phyloP scores from a whole-genome alignment of 306 rosid species.

The Potentilla sterilis region DNA sequence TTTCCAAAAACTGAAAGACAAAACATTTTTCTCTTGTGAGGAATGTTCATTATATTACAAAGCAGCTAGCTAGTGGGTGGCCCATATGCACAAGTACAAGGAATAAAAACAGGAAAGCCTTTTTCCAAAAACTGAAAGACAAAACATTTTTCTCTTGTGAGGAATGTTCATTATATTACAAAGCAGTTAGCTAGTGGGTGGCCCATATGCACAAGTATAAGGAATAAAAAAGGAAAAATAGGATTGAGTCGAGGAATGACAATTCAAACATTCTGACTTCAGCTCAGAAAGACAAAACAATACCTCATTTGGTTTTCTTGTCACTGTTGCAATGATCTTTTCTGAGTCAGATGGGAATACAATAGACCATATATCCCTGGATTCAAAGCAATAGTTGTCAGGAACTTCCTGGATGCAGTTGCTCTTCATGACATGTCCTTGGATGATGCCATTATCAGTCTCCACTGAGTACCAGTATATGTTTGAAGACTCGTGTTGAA shows the following conservation, averaged over 20 bases:
- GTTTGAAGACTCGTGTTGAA: conserved; percentile 70
- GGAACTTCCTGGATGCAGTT: conserved; percentile 45
- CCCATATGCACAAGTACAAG: not conserved
- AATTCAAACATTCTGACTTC: not conserved
- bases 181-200: not conserved
- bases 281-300: conserved; percentile 7
- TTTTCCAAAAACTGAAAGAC: not conserved
- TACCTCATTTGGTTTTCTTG: conserved; percentile 84
- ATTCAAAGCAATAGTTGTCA: conserved; percentile 76
- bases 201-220: not conserved
- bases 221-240: not conserved
- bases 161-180: not conserved
- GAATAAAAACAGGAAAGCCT: not conserved
- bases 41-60: not conserved
- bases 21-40: not conserved
- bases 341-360: conserved; percentile 93
- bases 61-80: not conserved
- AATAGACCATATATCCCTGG: conserved; percentile 80
- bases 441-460: conserved; percentile 63
- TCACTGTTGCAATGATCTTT: conserved; percentile 67
- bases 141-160: not conserved
- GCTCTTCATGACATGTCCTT: conserved; percentile 80
- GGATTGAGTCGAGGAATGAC: not conserved
- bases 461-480: conserved; percentile 93
- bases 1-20: not conserved